phyloP scores from a whole-genome alignment of 2,329 filamentous ascomycete genomes.

The Tolypocladium endophyticum region DNA sequence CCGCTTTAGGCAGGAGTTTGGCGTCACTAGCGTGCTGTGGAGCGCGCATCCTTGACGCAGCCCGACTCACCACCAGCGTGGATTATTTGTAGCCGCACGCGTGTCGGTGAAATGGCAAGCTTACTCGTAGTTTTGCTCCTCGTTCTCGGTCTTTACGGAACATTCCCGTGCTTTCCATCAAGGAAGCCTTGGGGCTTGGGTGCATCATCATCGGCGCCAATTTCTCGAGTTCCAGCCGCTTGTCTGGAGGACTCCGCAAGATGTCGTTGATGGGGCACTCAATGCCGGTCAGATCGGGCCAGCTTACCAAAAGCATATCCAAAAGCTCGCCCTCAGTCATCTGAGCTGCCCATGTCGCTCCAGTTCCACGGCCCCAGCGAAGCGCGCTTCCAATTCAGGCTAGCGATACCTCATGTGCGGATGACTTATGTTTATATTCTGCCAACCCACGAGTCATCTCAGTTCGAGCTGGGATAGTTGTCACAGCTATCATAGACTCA shows the following conservation, averaged over 20 bases:
- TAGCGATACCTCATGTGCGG: not conserved
- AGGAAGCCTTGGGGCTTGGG: no score
- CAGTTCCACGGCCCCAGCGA: not conserved
- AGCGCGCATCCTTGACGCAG: not conserved
- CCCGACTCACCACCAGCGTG: not conserved
- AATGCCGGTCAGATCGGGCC: not conserved
- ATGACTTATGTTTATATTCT: not conserved
- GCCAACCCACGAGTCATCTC: not conserved
- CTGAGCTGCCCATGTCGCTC: not conserved
- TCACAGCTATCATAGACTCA: not conserved
- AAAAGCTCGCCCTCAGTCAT: not conserved
- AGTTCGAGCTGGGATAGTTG: not conserved
- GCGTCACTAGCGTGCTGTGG: not conserved
- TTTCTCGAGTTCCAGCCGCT: not conserved
- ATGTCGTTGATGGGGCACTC: not conserved
- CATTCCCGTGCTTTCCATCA: no score
- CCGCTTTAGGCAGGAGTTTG: conserved; percentile 4
- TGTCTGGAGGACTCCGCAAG: not conserved
- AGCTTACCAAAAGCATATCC: not conserved
- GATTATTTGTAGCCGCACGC: not conserved
- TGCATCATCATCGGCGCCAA: not conserved
- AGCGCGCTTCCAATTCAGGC: not conserved
- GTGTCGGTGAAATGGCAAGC: not conserved
- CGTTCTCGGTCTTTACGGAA: not conserved
- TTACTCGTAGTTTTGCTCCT: not conserved